A percentile compares a stretch with the other conserved stretches of the same genome.
Conservation (phyloP, 805 yeast species). For the Scheffersomyces ergatensis region DNA sequence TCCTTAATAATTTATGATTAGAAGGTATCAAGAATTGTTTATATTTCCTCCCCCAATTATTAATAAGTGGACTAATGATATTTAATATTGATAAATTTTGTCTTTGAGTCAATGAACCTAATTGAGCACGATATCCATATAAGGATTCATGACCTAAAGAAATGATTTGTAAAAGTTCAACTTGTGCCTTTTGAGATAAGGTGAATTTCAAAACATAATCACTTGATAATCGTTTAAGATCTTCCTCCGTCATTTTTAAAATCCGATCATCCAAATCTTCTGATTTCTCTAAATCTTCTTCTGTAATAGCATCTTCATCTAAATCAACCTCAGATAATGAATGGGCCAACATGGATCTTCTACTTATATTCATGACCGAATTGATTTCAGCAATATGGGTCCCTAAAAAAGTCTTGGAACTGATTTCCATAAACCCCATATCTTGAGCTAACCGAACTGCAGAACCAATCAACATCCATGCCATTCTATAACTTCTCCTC, state of each 20-base stretch:
- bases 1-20: slow-evolving; percentile 35
- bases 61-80: slow-evolving; percentile 72
- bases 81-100: slow-evolving; percentile 71
- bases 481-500: slow-evolving; percentile 84
- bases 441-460: slow-evolving; percentile 86
- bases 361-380: slow-evolving; percentile 76
- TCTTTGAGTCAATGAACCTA: slow-evolving; percentile 50
- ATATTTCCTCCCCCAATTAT: slow-evolving; percentile 73
- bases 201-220: slow-evolving; percentile 51
- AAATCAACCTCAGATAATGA: slow-evolving; percentile 66
- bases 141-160: slow-evolving; percentile 81
- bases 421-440: slow-evolving; percentile 73
- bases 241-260: slow-evolving; percentile 32
- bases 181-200: slow-evolving; percentile 65
- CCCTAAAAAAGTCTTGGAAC: slow-evolving; percentile 74
- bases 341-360: slow-evolving; percentile 74
- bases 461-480: slow-evolving; percentile 90
- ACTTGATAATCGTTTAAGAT: slow-evolving; percentile 19
- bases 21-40: slow-evolving; percentile 51
- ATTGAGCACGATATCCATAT: slow-evolving; percentile 62
- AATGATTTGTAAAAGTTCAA: slow-evolving; percentile 75
- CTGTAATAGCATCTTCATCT: slow-evolving; percentile 41
- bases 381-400: slow-evolving; percentile 82
- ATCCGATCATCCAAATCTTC: slow-evolving; percentile 25
- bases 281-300: slow-evolving; percentile 23